Percentiles rank a stretch among this genome's conserved stretches.
Evolutionary conservation across 768 basidiomycete genomes (phyloP).

Genomic region (Peribolospora baueri): DNA sequence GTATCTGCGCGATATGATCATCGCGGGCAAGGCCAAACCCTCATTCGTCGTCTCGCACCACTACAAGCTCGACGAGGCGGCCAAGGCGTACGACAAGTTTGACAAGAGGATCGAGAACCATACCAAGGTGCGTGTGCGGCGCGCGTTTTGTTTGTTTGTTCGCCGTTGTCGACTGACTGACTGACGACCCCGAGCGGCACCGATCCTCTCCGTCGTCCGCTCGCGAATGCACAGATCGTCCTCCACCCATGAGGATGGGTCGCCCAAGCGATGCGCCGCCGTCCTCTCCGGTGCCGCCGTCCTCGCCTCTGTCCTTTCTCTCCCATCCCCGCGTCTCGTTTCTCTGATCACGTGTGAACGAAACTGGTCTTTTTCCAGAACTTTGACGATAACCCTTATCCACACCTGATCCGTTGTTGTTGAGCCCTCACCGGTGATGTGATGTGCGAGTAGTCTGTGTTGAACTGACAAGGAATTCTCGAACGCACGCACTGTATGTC

Average conservation of each 20-base stretch:
- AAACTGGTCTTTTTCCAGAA: no score
- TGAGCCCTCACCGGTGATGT: no score
- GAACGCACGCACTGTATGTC: no score
- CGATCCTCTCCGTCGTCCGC: neutral
- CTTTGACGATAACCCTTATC: no score
- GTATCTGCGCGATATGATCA: constrained; percentile 32
- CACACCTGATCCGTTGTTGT: no score
- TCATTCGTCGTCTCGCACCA: constrained; percentile 29
- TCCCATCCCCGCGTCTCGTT: neutral
- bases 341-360: neutral
- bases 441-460: no score
- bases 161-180: neutral
- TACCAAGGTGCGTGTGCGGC: constrained; percentile 20
- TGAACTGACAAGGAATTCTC: no score
- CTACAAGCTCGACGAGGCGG: constrained; percentile 27
- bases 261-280: neutral
- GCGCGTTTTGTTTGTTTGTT: neutral
- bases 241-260: constrained; percentile 1
- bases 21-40: constrained; percentile 30
- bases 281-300: neutral
- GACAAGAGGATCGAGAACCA: constrained; percentile 32
- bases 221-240: constrained; percentile 2
- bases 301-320: neutral
- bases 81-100: constrained; percentile 32
- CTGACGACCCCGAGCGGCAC: neutral